Evolutionary conservation across 495 filamentous ascomycete genomes (phyloP), one percentile per base, ranked within the genome.

Genomic region (Penicillium flavigenum): DNA sequence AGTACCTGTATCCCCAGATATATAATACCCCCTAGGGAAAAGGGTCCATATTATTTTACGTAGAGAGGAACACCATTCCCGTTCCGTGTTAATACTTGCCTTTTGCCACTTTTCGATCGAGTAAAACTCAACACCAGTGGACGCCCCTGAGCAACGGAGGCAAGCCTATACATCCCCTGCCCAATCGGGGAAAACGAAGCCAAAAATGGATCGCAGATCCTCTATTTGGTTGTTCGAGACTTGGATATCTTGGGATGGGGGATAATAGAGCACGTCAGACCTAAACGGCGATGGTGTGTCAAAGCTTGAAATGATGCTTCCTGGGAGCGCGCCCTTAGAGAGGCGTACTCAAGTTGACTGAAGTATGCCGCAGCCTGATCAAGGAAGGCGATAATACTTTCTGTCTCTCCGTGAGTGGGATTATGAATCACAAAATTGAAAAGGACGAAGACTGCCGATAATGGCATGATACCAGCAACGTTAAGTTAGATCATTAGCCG

Each of bases 341-440:
- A 67, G 29, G 67, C 70, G 26, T 68, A 22, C 0, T 22, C 22
- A 22, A 22, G 22, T 3, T 22, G 22, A 22, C 22, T 22, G 22
- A 22, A 22, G 47, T 72, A 68, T 0, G 67, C 69, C 17, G 68
- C 66, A 12, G 62, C 67, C 36, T 72, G 20, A 45, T 70, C 70
- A 0, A 75, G 61, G 20, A 75, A 60, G 24, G 66, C 66, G 10
- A 75, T 43, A 47, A 69, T 75, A 10, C 61, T 63, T 19, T 41
- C 60, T 1, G 70, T 70, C 39, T 71, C 68, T 27, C 59, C 54
- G 47, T 72, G 66, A 31, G 55, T 61, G 4, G 66, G 66, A 47
- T 72, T 72, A 46, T 72, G 66, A 26, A 75, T 62, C 3, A 75
- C 69, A 6, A 72, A 54, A 41, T 75, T 70, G 57, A 36, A 22